Conservation (phyloP, 768 basidiomycete genomes). For the Suillus bovinus region DNA sequence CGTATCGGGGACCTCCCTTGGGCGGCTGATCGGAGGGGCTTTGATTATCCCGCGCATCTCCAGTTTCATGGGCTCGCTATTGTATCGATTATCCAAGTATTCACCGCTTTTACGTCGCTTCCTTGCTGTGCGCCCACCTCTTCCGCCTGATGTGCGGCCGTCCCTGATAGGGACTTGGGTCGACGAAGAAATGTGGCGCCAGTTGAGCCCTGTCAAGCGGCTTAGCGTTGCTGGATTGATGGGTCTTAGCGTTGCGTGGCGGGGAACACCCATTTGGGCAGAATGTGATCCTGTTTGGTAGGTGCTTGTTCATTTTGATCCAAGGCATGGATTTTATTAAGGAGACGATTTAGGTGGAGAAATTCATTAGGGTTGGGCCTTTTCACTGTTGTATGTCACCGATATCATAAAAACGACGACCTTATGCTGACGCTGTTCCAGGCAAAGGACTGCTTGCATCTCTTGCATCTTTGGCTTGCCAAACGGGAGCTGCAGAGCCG, state of each 20-base stretch:
- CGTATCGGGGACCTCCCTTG: constrained; percentile 58
- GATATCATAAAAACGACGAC: not conserved
- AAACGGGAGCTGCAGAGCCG: constrained; percentile 73
- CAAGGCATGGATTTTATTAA: not conserved
- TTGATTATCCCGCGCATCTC: constrained; percentile 68
- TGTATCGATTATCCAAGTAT: constrained; percentile 51
- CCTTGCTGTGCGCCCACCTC: constrained; percentile 23
- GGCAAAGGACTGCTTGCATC: constrained; percentile 68
- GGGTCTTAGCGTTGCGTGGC: constrained; percentile 49
- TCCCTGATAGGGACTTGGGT: constrained; percentile 22
- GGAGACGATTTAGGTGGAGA: constrained; percentile 50
- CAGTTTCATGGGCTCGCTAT: constrained; percentile 59
- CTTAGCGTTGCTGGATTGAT: constrained; percentile 32
- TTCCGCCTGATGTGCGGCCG: constrained; percentile 12
- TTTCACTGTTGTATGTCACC: constrained; percentile 57
- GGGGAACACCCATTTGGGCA: constrained; percentile 61
- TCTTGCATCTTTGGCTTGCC: constrained; percentile 67
- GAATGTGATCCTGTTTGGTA: constrained; percentile 77
- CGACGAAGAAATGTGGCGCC: constrained; percentile 13
- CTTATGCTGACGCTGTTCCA: constrained; percentile 21
- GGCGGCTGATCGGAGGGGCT: constrained; percentile 69
- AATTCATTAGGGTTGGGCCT: constrained; percentile 69
- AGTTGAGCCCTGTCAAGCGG: constrained; percentile 24
- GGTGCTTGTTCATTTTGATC: constrained; percentile 6
- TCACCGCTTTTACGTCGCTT: constrained; percentile 29